Conservation (phyloP, 202 grass and related monocot species). For the Panicum virgatum region DNA sequence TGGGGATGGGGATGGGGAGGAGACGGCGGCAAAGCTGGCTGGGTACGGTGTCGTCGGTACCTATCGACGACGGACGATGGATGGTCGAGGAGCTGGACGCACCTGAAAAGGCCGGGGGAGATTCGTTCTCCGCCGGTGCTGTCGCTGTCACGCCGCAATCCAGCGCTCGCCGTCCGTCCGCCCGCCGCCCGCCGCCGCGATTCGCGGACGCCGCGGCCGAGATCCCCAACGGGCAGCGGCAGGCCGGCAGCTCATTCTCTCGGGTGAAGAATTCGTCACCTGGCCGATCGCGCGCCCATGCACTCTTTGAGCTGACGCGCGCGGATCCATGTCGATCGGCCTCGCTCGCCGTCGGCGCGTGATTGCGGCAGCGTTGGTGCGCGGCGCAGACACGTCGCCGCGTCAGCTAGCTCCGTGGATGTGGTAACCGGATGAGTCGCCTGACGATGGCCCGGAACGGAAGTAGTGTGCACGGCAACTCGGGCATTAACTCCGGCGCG, state of each 20-base stretch:
- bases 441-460: background rate
- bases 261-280: background rate
- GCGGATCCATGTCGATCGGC: too few relatives aligned
- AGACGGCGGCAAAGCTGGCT: background rate
- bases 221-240: background rate
- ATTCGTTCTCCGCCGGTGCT: background rate
- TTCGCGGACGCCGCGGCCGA: background rate
- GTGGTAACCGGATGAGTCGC: background rate
- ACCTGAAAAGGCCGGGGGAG: background rate
- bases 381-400: constrained; percentile 22
- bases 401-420: constrained; percentile 22
- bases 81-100: background rate
- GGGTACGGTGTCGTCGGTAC: background rate
- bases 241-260: background rate
- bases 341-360: too few relatives aligned
- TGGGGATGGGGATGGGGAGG: background rate
- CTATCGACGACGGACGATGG: too few relatives aligned
- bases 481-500: background rate
- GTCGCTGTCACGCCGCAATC: background rate
- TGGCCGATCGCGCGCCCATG: background rate
- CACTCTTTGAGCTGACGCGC: background rate
- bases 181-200: background rate
- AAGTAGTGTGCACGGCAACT: constrained; percentile 19
- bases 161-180: background rate
- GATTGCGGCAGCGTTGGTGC: background rate